Evolutionary conservation across 2,329 filamentous ascomycete genomes (phyloP).

Genomic region (Sporothrix brunneoviolacea): DNA sequence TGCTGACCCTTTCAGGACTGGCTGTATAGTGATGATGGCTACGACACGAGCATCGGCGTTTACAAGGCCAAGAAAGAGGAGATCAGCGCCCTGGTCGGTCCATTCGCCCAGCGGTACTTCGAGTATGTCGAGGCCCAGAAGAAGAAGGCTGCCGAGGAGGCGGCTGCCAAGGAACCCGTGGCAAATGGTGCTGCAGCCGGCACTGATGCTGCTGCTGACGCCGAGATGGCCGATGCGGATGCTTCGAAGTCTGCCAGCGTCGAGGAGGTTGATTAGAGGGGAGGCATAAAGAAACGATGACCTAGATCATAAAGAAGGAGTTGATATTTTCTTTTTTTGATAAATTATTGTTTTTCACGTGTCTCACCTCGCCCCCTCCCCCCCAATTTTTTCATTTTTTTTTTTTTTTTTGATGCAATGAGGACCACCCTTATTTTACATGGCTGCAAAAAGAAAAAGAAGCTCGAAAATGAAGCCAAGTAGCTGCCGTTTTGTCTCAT

Average conservation of each 20-base stretch:
- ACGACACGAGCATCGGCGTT: constrained; percentile 87
- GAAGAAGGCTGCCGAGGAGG: constrained; percentile 66
- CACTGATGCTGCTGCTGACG: constrained; percentile 40
- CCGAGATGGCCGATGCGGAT: constrained; percentile 60
- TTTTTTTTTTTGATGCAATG: neutral
- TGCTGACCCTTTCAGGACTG: constrained; percentile 65
- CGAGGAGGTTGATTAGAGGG: constrained; percentile 15
- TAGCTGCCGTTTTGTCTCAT: no score
- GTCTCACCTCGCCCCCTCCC: no score
- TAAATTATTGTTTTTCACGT: neutral
- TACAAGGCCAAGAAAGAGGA: constrained; percentile 96
- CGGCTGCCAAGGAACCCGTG: constrained; percentile 38
- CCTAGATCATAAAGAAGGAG: constrained; percentile 6
- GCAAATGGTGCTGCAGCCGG: constrained; percentile 38
- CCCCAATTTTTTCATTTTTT: neutral
- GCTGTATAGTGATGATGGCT: constrained; percentile 87
- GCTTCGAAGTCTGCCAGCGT: constrained; percentile 21
- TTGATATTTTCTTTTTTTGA: neutral
- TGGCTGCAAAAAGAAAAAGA: no score
- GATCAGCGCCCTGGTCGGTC: constrained; percentile 82
- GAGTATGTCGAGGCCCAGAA: constrained; percentile 89
- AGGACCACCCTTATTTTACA: neutral
- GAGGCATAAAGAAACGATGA: neutral
- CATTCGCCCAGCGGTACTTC: constrained; percentile 88
- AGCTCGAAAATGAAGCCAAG: no score